Base-by-base conservation (phyloP, 179 eudicot genomes). In the Nepenthes alata region DNA sequence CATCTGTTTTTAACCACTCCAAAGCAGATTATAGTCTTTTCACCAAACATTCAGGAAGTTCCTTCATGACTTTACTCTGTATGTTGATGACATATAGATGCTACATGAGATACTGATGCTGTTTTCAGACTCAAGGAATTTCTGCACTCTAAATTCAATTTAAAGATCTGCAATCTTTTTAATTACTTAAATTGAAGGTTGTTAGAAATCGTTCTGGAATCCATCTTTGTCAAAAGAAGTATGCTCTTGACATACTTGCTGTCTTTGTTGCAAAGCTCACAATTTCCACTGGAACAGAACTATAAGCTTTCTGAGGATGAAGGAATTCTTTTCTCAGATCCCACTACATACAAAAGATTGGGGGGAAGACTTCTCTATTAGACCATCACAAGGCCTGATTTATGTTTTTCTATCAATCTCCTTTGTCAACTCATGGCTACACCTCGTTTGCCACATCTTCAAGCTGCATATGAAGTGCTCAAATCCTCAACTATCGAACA, bases 121-220 rank as follows among this genome's bases (percentile, higher is more conserved):
- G 6, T 14, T 52, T 2, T 3, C 3, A n/a, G 25, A 3, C 25
- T n/a, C 55, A 15, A 52, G 13, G n/a, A 3, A 1, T 52, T n/a
- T 6, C 7, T 52, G 25, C 6, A 52, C 2, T 7, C 37, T 2
- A 2, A 3, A 2, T 55, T 55, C 37, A 34, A 25, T 2, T 10
- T 59, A 11, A 38, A 59, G 25, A 50, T 39, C 11, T n/a, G 39
- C 1, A 8, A 6, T 5, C 11, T 25, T 25, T 16, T 59, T 13
- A 59, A 59, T 34, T 59, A 59, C 5, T 59, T 59, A 12, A 50
- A 2, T 13, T 41, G 3, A 50, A 59, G 50, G 14, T 59, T 12
- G 49, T 50, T 39, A 38, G 49, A 1, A 9, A 10, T 3, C 2
- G 51, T 0, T 4, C 25, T 11, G 49, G 50, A 6, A 59, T 59